A percentile compares a stretch with the other conserved stretches of the same genome.
Conservation (phyloP, 2,329 filamentous ascomycete species). For the Cladosporium colombiae region DNA sequence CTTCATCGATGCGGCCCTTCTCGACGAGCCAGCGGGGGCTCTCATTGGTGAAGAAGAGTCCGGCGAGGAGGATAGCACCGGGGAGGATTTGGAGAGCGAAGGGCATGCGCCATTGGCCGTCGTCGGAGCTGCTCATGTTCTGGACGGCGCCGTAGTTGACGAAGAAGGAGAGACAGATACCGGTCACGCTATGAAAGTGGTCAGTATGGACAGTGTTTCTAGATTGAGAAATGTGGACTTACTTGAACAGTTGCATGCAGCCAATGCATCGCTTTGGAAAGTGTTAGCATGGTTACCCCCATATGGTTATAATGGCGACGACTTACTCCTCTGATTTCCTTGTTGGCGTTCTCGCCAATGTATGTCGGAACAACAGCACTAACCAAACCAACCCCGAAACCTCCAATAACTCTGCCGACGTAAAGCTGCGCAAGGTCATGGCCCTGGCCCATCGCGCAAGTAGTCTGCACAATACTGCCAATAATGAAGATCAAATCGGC, state of each 20-base stretch:
- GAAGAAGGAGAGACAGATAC: constrained; percentile 54
- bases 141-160: constrained; percentile 54
- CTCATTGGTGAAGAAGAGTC: constrained; percentile 55
- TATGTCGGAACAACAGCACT: constrained; percentile 47
- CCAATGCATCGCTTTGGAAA: constrained; percentile 29
- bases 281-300: neutral
- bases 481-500: constrained; percentile 47
- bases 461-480: constrained; percentile 45
- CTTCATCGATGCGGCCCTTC: constrained; percentile 50
- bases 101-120: constrained; percentile 56
- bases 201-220: neutral
- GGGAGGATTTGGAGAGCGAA: constrained; percentile 56
- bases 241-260: constrained; percentile 35
- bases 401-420: constrained; percentile 46
- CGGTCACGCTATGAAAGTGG: constrained; percentile 37
- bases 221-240: neutral
- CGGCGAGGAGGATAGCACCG: constrained; percentile 51
- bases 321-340: constrained; percentile 33
- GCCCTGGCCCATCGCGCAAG: constrained; percentile 38
- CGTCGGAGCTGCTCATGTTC: constrained; percentile 44
- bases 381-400: constrained; percentile 47
- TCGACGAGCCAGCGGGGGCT: constrained; percentile 57
- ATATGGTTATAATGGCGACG: neutral
- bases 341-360: constrained; percentile 49
- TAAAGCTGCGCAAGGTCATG: constrained; percentile 43